phyloP scores from a whole-genome alignment of 345 rosid genomes.

The Balakata baccata region DNA sequence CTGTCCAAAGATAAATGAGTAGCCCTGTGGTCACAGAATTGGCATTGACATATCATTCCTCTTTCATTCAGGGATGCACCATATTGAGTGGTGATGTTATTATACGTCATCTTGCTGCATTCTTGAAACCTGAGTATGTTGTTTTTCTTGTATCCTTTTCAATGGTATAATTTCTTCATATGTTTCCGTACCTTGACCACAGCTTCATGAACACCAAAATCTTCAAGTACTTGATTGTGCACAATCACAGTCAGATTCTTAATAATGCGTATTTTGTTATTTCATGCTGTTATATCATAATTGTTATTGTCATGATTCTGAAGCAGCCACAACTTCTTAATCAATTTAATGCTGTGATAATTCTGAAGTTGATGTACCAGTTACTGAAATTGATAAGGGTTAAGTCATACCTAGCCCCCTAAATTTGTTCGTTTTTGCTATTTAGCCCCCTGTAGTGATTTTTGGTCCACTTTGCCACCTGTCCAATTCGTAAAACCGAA shows the following conservation, averaged over 20 bases:
- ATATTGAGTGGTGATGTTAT: slow-evolving; percentile 93
- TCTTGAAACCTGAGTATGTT: slow-evolving; percentile 72
- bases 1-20: neutral
- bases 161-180: neutral
- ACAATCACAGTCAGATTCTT: neutral
- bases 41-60: slow-evolving; percentile 13
- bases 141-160: slow-evolving; percentile 87
- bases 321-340: neutral
- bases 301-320: neutral
- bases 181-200: slow-evolving; percentile 2
- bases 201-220: neutral
- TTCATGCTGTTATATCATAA: neutral
- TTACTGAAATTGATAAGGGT: neutral
- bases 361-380: neutral
- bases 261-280: neutral
- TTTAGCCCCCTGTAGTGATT: no score
- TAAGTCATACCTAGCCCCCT: no score
- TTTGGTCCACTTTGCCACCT: no score
- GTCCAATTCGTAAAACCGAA: no score
- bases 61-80: slow-evolving; percentile 71
- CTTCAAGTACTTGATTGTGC: neutral
- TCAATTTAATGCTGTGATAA: neutral
- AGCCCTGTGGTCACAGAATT: neutral
- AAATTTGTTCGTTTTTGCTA: no score
- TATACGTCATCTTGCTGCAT: slow-evolving; percentile 75